Evolutionary conservation across 2,329 filamentous ascomycete genomes (phyloP), one percentile per base, ranked within the genome.

Genomic region (Claviceps sorghi): DNA sequence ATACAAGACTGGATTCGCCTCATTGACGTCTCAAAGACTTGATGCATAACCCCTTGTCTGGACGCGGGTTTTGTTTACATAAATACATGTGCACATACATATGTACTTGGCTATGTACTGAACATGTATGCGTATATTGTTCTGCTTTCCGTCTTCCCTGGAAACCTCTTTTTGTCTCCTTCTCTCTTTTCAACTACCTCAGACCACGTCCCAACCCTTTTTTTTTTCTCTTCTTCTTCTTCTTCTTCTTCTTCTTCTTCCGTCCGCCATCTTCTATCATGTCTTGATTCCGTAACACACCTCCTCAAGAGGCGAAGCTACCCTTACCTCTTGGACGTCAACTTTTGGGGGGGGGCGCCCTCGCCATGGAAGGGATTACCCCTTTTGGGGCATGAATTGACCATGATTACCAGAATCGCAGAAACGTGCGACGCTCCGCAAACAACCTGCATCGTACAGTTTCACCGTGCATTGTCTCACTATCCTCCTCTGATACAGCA

Each of bases 381-480:
- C 26, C 15, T 40, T 30, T 49, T 9, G 21, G 48, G n/a, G 11
- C n/a, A 17, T 10, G 19, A 26, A n/a, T 34, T 26, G 19, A 50
- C 41, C 44, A 13, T 44, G 6, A 19, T 21, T 22, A 34, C 30
- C 41, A 40, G 30, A 41, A 49, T 21, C 22, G 36, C 42, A 47
- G 11, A n/a, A 10, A 29, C 11, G 22, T 47, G 42, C 42, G 34
- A 40, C 32, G 13, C 21, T 53, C 32, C 47, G 51, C 51, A 53
- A 50, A 50, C 32, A 15, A 45, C 17, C 29, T 22, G 42, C 47
- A 50, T 50, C 47, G 30, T 32, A 49, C 49, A 29, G 41, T 50
- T 34, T 44, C 41, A 50, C 15, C 21, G 40, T 50, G 41, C 30
- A 36, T 36, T 44, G 41, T 50, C 10, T 41, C 30, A 44, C 41